These are phyloP conservation scores for Citrullus amarus DNA, from an alignment of 306 rosid genomes.

Conservation along the genomic window DNA sequence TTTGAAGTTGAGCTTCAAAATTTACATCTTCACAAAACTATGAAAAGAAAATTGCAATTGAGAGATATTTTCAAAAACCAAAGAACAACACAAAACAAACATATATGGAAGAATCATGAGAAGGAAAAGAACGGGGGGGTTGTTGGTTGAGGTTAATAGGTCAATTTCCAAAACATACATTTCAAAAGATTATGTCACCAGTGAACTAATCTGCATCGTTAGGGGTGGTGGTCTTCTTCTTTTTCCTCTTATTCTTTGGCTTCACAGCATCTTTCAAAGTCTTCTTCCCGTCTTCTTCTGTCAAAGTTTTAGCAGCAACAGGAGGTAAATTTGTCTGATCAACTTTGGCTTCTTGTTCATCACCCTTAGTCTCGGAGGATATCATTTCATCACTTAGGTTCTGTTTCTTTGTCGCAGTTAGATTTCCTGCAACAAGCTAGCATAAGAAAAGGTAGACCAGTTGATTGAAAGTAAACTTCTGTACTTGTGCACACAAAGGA, in stretches of 20 bases:
- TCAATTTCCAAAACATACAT: background rate
- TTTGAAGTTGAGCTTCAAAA: background rate
- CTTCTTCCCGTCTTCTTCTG: slow-evolving; percentile 32
- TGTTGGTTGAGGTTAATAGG: no score
- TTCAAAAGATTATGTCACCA: background rate
- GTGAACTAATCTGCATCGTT: slow-evolving; percentile 29
- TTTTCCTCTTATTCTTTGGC: slow-evolving; percentile 55
- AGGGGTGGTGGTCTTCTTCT: slow-evolving; percentile 26
- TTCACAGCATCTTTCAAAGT: slow-evolving; percentile 78
- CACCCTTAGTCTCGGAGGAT: slow-evolving; percentile 13
- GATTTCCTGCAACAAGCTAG: slow-evolving; percentile 30
- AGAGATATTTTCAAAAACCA: background rate
- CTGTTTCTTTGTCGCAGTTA: slow-evolving; percentile 18
- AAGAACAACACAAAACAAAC: background rate
- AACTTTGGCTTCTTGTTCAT: slow-evolving; percentile 30
- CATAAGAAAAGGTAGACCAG: background rate
- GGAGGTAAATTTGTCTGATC: slow-evolving; percentile 17
- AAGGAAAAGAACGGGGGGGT: no score
- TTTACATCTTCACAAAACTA: background rate
- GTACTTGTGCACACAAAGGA: no score
- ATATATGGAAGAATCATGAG: background rate
- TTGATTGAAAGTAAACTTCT: no score
- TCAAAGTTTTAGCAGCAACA: slow-evolving; percentile 15
- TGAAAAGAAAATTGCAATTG: background rate
- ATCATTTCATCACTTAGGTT: slow-evolving; percentile 18